Percentiles rank a stretch among this genome's conserved stretches.
Evolutionary conservation across 1,284 basidiomycete genomes (phyloP).

Genomic region (Moesziomyces aphidis): DNA sequence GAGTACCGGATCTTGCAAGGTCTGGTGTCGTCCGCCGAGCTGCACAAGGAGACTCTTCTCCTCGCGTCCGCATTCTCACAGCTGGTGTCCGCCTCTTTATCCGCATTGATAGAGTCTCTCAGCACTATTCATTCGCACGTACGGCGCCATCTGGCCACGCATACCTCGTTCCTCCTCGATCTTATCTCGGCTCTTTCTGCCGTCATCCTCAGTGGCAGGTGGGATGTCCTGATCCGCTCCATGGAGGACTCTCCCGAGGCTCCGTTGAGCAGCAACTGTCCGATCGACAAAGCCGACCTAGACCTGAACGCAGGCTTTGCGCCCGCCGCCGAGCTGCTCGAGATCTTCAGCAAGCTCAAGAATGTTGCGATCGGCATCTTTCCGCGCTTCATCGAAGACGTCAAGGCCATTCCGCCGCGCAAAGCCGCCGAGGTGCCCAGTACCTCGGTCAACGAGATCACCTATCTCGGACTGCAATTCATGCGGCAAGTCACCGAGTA

Average conservation of each 20-base stretch:
- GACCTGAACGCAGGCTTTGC: conserved; percentile 39
- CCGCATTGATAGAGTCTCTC: conserved; percentile 36
- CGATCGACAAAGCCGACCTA: conserved; percentile 37
- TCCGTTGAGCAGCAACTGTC: conserved; percentile 19
- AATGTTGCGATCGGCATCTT: conserved; percentile 59
- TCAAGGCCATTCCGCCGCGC: conserved; percentile 61
- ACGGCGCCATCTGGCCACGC: conserved; percentile 47
- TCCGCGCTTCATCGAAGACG: conserved; percentile 62
- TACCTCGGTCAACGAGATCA: conserved; percentile 63
- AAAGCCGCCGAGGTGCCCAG: conserved; percentile 58
- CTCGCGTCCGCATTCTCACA: conserved; percentile 43
- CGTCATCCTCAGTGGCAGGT: conserved; percentile 32
- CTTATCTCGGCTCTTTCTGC: conserved; percentile 39
- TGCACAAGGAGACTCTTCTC: conserved; percentile 38
- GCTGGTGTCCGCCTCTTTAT: conserved; percentile 32
- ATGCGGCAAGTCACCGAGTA: conserved; percentile 57
- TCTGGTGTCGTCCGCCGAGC: conserved; percentile 38
- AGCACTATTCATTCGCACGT: conserved; percentile 48
- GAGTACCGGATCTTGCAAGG: conserved; percentile 49
- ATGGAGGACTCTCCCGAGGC: conserved; percentile 46
- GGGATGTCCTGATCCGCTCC: conserved; percentile 36
- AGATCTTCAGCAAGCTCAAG: conserved; percentile 47
- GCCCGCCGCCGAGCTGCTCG: conserved; percentile 32
- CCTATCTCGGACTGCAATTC: conserved; percentile 57
- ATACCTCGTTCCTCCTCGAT: conserved; percentile 59